A percentile compares a stretch with the other conserved stretches of the same genome.
Conservation (phyloP, 2,329 filamentous ascomycete genomes). For the Leptoxyphium fumago region DNA sequence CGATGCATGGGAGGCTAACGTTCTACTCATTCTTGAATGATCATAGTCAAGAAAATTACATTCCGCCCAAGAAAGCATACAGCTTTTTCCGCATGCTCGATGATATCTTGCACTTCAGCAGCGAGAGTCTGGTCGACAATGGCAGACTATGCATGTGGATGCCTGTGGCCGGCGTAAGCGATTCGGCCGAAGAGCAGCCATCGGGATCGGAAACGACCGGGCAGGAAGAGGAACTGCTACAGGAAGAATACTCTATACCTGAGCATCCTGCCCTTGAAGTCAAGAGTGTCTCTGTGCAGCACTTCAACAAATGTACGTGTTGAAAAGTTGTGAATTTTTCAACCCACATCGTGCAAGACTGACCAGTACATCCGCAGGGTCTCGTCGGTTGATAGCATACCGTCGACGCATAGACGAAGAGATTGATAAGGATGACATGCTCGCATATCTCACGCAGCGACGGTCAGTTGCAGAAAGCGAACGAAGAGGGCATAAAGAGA, state of each 20-base stretch:
- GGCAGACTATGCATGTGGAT: constrained; percentile 92
- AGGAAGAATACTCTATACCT: constrained; percentile 59
- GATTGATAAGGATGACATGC: constrained; percentile 27
- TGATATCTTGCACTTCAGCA: constrained; percentile 75
- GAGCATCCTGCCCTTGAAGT: constrained; percentile 61
- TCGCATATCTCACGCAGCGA: constrained; percentile 11
- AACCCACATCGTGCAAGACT: neutral
- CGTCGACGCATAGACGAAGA: constrained; percentile 47
- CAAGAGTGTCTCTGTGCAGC: constrained; percentile 64
- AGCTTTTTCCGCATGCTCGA: constrained; percentile 81
- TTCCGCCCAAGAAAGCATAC: constrained; percentile 83
- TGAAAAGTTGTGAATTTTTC: constrained; percentile 10
- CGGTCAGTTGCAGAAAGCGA: constrained; percentile 12
- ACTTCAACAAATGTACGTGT: constrained; percentile 67
- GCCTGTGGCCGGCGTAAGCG: constrained; percentile 62
- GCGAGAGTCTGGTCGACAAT: constrained; percentile 57
- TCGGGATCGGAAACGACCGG: constrained; percentile 10
- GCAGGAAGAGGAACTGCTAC: constrained; percentile 24
- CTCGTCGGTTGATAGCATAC: constrained; percentile 77
- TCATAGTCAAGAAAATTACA: constrained; percentile 37
- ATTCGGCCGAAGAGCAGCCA: constrained; percentile 23
- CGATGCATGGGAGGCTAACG: too few relatives aligned
- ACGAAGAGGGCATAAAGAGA: constrained; percentile 28
- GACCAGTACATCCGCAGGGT: constrained; percentile 43
- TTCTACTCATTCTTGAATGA: too few relatives aligned